A percentile compares a stretch with the other conserved stretches of the same genome.
Evolutionary conservation across 768 basidiomycete species (phyloP).

Genomic region (Pisolithus microcarpus): DNA sequence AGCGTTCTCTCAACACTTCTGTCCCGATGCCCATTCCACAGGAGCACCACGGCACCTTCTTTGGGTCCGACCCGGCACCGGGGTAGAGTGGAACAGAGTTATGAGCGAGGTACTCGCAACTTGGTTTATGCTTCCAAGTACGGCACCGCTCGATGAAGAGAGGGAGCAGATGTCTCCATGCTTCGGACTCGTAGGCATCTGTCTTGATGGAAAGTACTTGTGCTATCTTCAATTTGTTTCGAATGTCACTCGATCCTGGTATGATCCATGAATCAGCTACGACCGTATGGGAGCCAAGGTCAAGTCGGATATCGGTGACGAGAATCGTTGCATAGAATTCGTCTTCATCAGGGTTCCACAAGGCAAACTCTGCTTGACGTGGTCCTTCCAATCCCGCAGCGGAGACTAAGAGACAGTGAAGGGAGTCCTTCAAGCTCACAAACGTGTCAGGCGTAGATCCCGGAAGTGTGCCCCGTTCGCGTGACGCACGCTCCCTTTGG

Average conservation of each 20-base stretch:
- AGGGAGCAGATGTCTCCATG: conserved; percentile 45
- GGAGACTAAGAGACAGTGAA: conserved; percentile 23
- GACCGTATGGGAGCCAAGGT: conserved; percentile 42
- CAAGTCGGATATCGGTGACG: conserved; percentile 39
- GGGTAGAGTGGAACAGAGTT: conserved; percentile 28
- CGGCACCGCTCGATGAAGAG: conserved; percentile 44
- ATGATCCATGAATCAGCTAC: conserved; percentile 46
- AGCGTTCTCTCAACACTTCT: conserved; percentile 30
- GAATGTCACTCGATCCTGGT: conserved; percentile 23
- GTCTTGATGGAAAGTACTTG: conserved; percentile 11
- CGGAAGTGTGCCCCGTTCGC: background rate
- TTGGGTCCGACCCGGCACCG: conserved; percentile 21
- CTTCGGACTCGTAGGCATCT: conserved; percentile 8
- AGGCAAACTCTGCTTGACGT: conserved; percentile 12
- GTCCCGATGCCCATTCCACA: conserved; percentile 48
- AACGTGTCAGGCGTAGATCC: conserved; percentile 16
- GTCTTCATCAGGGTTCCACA: conserved; percentile 11
- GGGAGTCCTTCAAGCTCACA: conserved; percentile 26
- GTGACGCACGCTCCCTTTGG: conserved; percentile 17
- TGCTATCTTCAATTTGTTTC: conserved; percentile 6
- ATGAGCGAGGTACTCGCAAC: conserved; percentile 37
- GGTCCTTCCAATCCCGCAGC: conserved; percentile 19
- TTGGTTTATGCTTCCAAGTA: conserved; percentile 36
- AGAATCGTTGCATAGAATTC: conserved; percentile 37
- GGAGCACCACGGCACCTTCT: conserved; percentile 39